Percentiles rank a stretch among this genome's conserved stretches.
Evolutionary conservation across 768 basidiomycete species (phyloP).

Genomic region (Naganishia randhawae): DNA sequence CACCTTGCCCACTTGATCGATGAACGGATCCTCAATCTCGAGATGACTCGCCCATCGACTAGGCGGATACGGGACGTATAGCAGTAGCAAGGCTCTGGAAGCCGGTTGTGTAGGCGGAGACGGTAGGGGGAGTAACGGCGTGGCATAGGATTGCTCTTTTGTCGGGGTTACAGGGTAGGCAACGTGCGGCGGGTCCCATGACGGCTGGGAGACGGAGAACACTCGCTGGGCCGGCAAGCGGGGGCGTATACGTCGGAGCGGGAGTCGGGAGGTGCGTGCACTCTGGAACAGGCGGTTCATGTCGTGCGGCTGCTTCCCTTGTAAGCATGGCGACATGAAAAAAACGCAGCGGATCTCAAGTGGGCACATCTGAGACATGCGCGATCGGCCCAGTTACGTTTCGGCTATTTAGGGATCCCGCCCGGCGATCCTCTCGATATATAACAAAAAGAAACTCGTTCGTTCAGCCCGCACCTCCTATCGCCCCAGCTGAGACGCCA

Average conservation of each 20-base stretch:
- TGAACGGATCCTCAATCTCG: conserved; percentile 37
- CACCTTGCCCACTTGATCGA: conserved; percentile 21
- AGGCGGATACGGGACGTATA: conserved; percentile 39
- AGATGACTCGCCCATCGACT: conserved; percentile 39
- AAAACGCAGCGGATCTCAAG: too few species aligned
- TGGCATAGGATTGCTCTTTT: conserved; percentile 10
- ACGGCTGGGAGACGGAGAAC: background rate
- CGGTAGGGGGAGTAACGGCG: conserved; percentile 1
- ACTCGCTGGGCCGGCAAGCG: background rate
- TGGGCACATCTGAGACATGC: conserved; percentile 5
- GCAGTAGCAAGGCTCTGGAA: conserved; percentile 34
- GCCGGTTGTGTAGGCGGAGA: conserved; percentile 8
- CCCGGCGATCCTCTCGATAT: too few species aligned
- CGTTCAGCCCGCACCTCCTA: background rate
- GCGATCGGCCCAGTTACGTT: too few species aligned
- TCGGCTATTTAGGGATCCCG: too few species aligned
- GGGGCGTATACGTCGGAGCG: background rate
- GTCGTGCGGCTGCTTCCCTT: background rate
- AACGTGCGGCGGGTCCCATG: background rate
- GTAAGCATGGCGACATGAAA: background rate
- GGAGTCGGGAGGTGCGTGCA: background rate
- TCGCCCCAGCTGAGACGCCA: background rate
- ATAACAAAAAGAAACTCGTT: background rate
- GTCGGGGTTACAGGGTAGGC: conserved; percentile 6
- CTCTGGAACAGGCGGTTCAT: background rate